Conservation (phyloP, 495 filamentous ascomycete species). For the Pseudevernia furfuracea region DNA sequence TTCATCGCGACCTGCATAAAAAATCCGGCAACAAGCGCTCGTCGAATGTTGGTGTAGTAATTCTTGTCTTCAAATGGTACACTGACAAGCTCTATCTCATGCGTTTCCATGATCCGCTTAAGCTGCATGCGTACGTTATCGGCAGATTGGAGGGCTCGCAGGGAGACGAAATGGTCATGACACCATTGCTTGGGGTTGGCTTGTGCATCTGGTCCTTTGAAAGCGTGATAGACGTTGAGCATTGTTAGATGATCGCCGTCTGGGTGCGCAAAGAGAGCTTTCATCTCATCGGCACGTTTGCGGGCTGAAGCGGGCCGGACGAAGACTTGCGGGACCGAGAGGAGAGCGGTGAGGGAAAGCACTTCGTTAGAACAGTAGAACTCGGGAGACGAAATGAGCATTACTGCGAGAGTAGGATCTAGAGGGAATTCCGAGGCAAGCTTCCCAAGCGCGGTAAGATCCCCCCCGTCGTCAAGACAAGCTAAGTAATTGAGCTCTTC, state of each 20-base stretch:
- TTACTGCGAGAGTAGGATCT: conserved; percentile 90
- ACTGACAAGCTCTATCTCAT: conserved; percentile 74
- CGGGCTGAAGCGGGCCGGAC: conserved; percentile 74
- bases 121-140: conserved; percentile 90
- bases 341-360: conserved; percentile 83
- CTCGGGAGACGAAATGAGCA: conserved; percentile 94
- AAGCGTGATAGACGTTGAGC: conserved; percentile 97
- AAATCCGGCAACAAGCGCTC: conserved; percentile 89
- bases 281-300: conserved; percentile 97
- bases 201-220: conserved; percentile 68
- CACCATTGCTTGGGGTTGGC: conserved; percentile 82
- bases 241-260: conserved; percentile 95
- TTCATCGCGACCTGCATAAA: conserved; percentile 99
- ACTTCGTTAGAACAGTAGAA: conserved; percentile 99
- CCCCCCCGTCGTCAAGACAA: conserved; percentile 92
- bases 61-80: conserved; percentile 91
- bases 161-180: conserved; percentile 93
- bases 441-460: conserved; percentile 75
- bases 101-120: conserved; percentile 90
- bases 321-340: conserved; percentile 93
- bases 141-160: conserved; percentile 79
- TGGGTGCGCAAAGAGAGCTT: conserved; percentile 80
- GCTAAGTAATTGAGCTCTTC: conserved; percentile 97
- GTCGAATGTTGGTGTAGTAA: conserved; percentile 95
- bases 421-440: conserved; percentile 93